Evolutionary conservation across 257 asterid genomes (phyloP).

Genomic region (Solanum piurae): DNA sequence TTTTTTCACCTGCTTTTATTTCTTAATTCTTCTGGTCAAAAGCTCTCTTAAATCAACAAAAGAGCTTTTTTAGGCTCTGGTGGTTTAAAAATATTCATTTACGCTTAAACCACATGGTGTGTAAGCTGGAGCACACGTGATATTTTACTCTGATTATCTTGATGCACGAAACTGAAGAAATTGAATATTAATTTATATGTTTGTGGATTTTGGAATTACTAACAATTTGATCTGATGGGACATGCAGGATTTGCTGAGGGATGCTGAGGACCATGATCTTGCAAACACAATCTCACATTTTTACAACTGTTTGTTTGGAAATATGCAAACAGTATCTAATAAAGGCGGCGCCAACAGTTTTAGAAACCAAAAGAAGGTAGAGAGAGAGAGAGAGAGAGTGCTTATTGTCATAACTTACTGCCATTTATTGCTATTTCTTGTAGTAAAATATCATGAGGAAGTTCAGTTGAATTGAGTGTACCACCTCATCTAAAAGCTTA

Average conservation of each 20-base stretch:
- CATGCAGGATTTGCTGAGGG: slow-evolving; percentile 71
- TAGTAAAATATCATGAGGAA: not conserved
- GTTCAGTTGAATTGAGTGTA: not conserved
- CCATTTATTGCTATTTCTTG: not conserved
- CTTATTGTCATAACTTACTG: not conserved
- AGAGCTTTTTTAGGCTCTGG: not conserved
- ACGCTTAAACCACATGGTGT: not conserved
- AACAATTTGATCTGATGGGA: not conserved
- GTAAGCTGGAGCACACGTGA: not conserved
- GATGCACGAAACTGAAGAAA: not conserved
- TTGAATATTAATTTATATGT: not conserved
- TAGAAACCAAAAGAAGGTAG: slow-evolving; percentile 59
- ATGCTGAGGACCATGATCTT: slow-evolving; percentile 80
- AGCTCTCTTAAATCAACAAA: not conserved
- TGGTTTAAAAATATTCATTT: not conserved
- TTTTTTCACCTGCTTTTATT: not conserved
- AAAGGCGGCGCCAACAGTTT: slow-evolving; percentile 38
- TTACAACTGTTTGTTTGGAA: slow-evolving; percentile 71
- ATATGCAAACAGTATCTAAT: slow-evolving; percentile 27
- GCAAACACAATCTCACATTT: slow-evolving; percentile 65
- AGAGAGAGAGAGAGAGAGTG: not conserved
- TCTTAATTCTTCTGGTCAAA: not conserved
- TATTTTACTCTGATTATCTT: not conserved
- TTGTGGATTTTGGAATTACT: not conserved
- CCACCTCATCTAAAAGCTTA: not conserved